Evolutionary conservation across 768 basidiomycete species (phyloP).

Genomic region (Pulveroboletus sp.): DNA sequence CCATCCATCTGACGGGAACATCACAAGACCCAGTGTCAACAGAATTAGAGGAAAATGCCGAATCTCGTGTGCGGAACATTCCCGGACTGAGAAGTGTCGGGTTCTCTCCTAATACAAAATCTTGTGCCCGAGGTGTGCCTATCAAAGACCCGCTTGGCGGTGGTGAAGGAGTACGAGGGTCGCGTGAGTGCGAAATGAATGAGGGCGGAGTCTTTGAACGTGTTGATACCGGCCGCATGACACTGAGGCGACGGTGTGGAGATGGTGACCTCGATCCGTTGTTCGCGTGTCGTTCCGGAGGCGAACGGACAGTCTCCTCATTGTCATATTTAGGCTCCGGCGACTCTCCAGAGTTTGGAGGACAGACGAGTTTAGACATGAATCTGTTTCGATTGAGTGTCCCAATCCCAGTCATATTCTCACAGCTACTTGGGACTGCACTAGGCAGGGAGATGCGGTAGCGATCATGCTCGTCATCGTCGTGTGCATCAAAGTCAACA

Average conservation of each 20-base stretch:
- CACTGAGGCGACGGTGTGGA: slow-evolving; percentile 23
- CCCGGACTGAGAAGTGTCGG: slow-evolving; percentile 47
- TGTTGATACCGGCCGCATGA: slow-evolving; percentile 32
- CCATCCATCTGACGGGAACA: slow-evolving; percentile 61
- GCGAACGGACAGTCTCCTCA: slow-evolving; percentile 14
- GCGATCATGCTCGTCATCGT: slow-evolving; percentile 29
- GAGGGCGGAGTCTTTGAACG: slow-evolving; percentile 40
- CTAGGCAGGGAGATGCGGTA: slow-evolving; percentile 49
- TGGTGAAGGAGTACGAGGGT: slow-evolving; percentile 22
- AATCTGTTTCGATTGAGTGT: slow-evolving; percentile 29
- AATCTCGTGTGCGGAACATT: slow-evolving; percentile 56
- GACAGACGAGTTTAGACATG: slow-evolving; percentile 16
- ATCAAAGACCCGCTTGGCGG: slow-evolving; percentile 14
- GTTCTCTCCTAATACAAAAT: slow-evolving; percentile 21
- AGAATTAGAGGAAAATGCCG: slow-evolving; percentile 50
- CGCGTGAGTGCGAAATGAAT: slow-evolving; percentile 27
- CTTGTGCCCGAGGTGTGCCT: slow-evolving; percentile 18
- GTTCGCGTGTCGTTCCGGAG: slow-evolving; percentile 15
- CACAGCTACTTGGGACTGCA: slow-evolving; percentile 44
- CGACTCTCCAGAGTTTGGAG: slow-evolving; percentile 7
- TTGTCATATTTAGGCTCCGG: slow-evolving; percentile 11
- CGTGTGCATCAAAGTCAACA: slow-evolving; percentile 39
- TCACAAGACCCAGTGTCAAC: slow-evolving; percentile 42
- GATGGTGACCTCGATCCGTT: slow-evolving; percentile 22
- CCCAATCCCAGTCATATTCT: slow-evolving; percentile 69